Percentiles rank a stretch among this genome's conserved stretches.
Conservation (phyloP, 768 basidiomycete genomes). For the Terana coerulea region DNA sequence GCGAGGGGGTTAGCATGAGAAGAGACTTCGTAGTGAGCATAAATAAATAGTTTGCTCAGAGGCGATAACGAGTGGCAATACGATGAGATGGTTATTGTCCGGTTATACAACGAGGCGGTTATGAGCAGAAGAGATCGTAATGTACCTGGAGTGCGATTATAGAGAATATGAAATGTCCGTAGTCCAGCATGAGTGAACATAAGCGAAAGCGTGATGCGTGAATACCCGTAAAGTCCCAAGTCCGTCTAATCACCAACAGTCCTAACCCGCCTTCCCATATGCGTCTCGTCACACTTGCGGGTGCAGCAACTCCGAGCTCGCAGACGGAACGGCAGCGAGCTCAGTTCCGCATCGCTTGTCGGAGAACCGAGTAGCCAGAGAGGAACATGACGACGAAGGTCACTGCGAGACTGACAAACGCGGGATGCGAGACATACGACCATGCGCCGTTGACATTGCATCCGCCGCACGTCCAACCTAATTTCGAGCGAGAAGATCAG, state of each 20-base stretch:
- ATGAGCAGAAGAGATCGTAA: neutral
- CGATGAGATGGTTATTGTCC: too few species aligned
- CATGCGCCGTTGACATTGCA: constrained; percentile 41
- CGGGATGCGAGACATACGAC: constrained; percentile 44
- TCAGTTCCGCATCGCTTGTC: constrained; percentile 29
- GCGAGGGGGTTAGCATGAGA: too few species aligned
- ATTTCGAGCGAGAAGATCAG: neutral
- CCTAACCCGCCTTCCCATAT: neutral
- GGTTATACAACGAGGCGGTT: neutral
- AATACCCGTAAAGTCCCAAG: constrained; percentile 8
- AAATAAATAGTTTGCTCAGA: too few species aligned
- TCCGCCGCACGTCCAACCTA: constrained; percentile 55
- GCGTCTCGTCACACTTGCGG: neutral
- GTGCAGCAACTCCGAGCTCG: neutral
- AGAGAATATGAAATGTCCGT: constrained; percentile 2
- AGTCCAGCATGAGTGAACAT: constrained; percentile 1
- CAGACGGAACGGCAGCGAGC: too few species aligned
- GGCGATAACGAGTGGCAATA: too few species aligned
- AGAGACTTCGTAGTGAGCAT: too few species aligned
- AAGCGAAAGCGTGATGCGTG: constrained; percentile 4
- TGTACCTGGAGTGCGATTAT: neutral
- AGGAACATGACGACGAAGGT: constrained; percentile 61
- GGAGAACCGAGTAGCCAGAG: constrained; percentile 59
- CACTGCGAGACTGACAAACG: constrained; percentile 48
- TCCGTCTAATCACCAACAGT: constrained; percentile 2